Base-by-base conservation (phyloP, 108 stramenopile species). In the Aurantiochytrium sp. region DNA sequence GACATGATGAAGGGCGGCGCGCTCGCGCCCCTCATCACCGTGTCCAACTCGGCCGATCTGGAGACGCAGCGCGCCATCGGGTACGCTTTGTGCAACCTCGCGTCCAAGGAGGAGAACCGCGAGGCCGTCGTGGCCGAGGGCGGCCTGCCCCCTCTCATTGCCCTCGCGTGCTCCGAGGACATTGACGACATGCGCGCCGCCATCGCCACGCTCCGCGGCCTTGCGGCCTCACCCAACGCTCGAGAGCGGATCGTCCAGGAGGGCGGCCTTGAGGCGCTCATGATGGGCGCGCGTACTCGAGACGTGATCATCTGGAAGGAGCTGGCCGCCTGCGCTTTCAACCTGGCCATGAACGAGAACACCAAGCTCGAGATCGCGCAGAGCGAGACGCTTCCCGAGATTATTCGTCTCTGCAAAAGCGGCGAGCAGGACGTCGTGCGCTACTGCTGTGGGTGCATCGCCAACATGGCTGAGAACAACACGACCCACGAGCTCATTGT, bases 41-140 rank as follows among this genome's bases (percentile, higher is more conserved):
- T 93, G 27, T 86, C 87, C 15, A 93, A 92, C 68, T 89, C 87
- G 4, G 69, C 88, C 2, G 94, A 96, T 73, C 39, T 92, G 36
- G 96, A 96, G 86, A 95, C 95, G 22, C 93, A 93, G 90, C 89
- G 95, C 45, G 94, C 93, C 88, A 96, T 96, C 68, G 94, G 95
- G 8, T 95, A 95, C 89, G 90, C 95, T 12, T 87, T 96, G 41
- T 95, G 94, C 87, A 96, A 96, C 81, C 90, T 96, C 34, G 87
- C 94, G 10, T 92, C 93, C 4, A 91, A 95, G 55, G 69, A 89
- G 4, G 37, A 34, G 32, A 91, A 93, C 48, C 88, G 95, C 24
- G 37, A 65, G 24, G 68, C 89, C 55, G 95, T 96, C 27, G 94
- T 96, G 3, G 54, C 10, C 1, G 90, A 94, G 68, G 96, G 95